These are phyloP conservation scores for Myxozyma udenii DNA, from an alignment of 805 yeast species.

Conservation along the genomic window DNA sequence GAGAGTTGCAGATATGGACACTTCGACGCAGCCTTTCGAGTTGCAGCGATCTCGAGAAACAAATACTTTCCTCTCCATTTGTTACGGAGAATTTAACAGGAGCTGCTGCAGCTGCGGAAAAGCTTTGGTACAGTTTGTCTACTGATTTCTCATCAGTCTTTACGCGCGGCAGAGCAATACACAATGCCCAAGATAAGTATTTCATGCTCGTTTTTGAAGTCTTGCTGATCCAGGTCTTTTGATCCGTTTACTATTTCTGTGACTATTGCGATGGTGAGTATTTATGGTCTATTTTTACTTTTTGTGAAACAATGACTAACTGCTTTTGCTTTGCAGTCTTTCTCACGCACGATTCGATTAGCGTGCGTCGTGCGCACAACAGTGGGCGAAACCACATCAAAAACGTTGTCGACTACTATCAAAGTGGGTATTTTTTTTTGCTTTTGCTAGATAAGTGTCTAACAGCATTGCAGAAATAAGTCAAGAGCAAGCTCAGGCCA, in stretches of 20 bases:
- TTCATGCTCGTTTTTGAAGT: neutral
- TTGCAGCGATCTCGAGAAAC: no score
- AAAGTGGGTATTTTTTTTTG: slow-evolving; percentile 38
- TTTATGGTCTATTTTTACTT: no score
- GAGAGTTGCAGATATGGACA: no score
- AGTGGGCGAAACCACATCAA: slow-evolving; percentile 73
- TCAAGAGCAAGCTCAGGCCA: slow-evolving; percentile 30
- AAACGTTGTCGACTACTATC: slow-evolving; percentile 71
- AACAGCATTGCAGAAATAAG: slow-evolving; percentile 16
- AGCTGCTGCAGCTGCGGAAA: no score
- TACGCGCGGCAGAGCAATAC: no score
- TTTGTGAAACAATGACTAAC: neutral
- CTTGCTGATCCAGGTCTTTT: neutral
- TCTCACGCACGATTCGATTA: slow-evolving; percentile 81
- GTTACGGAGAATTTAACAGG: no score
- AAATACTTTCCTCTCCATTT: no score
- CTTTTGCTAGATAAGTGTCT: neutral
- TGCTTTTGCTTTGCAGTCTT: slow-evolving; percentile 45
- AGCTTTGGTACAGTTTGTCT: no score
- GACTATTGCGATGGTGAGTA: slow-evolving; percentile 67
- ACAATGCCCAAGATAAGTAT: slow-evolving; percentile 35
- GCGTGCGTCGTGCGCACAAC: slow-evolving; percentile 78
- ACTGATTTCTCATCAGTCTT: no score
- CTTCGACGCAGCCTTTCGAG: no score
- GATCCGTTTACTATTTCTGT: slow-evolving; percentile 44